Evolutionary conservation across 441 rosid genomes (phyloP), one percentile per base, ranked within the genome.

Genomic region (Manihot esculenta): DNA sequence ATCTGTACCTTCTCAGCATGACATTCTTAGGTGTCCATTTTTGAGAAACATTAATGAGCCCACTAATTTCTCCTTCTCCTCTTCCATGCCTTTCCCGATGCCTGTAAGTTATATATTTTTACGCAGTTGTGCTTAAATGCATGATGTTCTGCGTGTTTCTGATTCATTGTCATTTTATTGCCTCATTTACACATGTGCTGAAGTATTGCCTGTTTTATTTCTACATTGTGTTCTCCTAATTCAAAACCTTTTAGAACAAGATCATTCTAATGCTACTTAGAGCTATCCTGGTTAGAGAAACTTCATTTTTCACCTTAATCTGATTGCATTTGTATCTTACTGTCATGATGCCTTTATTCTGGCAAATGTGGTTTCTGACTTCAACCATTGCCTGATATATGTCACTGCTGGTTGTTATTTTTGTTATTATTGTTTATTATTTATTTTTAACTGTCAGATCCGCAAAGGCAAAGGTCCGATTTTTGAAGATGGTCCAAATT

Each of bases 41-140:
- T 79, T 93, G 62, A 89, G 94, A 73, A 93, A 88, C 82, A 91
- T 93, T 57, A 87, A 89, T 80, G 87, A 88, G 77, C 92, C 97
- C 18, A 85, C 97, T 20, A 81, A 76, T 74, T 91, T 91, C 69
- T 86, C 91, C 42, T 82, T 89, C 77, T 81, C 96, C 21, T 82
- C 97, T 1, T 79, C 93, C 64, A 44, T 77, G 73, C 79, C 70
- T 83, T 66, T 87, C 64, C 82, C 90, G 15, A 23, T 79, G 47
- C 90, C 84, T 27, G 95, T 89, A 81, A 81, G 72, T 69, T 23
- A 5, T 54, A 41, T 68, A 35, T 62, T 42, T 65, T 71, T 60
- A 18, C 33, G 55, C 30, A 48, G 33, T 9, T 48, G 21, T 70
- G 54, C 17, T 64, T 62, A 27, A 49, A 26, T 24, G 20, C 55